A percentile compares a stretch with the other conserved stretches of the same genome.
Evolutionary conservation across 495 filamentous ascomycete species (phyloP).

Genomic region (Lentithecium fluviatile): DNA sequence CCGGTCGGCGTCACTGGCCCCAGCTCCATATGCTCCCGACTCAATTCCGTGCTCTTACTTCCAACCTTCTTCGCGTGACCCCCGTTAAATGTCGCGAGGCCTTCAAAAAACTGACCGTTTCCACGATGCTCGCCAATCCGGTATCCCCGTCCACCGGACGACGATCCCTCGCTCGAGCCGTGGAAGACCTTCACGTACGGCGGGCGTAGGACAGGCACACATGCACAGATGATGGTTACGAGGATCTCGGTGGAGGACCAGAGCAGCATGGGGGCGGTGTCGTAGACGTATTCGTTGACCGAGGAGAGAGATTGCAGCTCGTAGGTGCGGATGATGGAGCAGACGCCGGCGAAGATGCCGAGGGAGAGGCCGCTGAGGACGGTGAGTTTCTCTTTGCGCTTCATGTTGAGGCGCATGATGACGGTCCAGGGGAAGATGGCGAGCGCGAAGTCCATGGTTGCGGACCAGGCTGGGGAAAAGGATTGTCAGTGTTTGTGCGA

Average conservation of each 20-base stretch:
- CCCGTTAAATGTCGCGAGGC: too few species aligned
- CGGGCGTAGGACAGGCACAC: constrained; percentile 39
- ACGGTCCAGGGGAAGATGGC: constrained; percentile 21
- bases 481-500: constrained; percentile 1
- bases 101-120: not conserved
- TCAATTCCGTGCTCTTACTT: not conserved
- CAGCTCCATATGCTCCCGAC: not conserved
- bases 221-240: constrained; percentile 49
- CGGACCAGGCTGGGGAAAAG: constrained; percentile 12
- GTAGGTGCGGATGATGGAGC: constrained; percentile 15
- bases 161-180: not conserved
- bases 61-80: not conserved
- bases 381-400: constrained; percentile 24
- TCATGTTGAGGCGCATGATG: constrained; percentile 17
- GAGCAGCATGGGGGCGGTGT: constrained; percentile 44
- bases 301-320: constrained; percentile 15
- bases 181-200: constrained; percentile 18
- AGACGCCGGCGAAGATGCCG: constrained; percentile 22
- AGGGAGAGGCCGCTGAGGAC: constrained; percentile 15
- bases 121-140: not conserved
- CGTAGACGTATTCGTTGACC: constrained; percentile 31
- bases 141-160: not conserved
- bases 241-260: constrained; percentile 50
- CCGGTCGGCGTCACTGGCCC: constrained; percentile 2
- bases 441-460: constrained; percentile 24